Conservation (phyloP, 371 early-diverging fungal species). For the Vairimorpha apis region DNA sequence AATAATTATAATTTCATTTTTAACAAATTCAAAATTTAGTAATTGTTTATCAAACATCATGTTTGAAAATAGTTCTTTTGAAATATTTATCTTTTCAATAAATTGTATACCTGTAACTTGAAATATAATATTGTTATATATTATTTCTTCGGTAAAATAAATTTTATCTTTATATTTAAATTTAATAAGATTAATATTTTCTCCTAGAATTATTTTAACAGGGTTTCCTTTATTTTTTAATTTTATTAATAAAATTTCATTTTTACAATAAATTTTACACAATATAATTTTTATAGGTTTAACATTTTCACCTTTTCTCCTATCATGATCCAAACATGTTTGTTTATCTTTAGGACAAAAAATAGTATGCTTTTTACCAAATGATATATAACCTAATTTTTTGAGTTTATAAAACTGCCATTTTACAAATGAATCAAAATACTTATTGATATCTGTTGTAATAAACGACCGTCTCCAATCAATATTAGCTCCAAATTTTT, state of each 20-base stretch:
- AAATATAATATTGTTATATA: conserved; percentile 28
- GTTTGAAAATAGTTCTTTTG: neutral
- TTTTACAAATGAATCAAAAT: conserved; percentile 93
- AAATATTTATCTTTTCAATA: neutral
- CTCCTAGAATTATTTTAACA: neutral
- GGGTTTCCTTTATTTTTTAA: conserved; percentile 2
- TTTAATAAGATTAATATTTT: neutral
- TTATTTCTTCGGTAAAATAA: conserved; percentile 32
- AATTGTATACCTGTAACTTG: conserved; percentile 16
- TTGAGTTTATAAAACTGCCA: conserved; percentile 95
- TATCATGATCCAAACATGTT: conserved; percentile 99
- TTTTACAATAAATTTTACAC: conserved; percentile 20
- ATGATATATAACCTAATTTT: conserved; percentile 74
- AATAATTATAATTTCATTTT: neutral
- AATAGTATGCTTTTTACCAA: conserved; percentile 95
- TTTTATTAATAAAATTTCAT: conserved; percentile 19
- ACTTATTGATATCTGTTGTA: conserved; percentile 95
- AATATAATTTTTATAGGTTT: conserved; percentile 82
- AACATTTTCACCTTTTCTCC: conserved; percentile 88
- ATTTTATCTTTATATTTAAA: conserved; percentile 17
- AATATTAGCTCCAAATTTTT: conserved; percentile 76
- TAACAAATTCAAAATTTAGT: conserved; percentile 1
- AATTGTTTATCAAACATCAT: neutral
- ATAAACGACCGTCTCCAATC: conserved; percentile 97
- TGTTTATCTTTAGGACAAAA: conserved; percentile 91